Percentiles rank a stretch among this genome's conserved stretches.
Evolutionary conservation across 805 yeast genomes (phyloP).

Genomic region (Sugiyamaella qingdaonensis): DNA sequence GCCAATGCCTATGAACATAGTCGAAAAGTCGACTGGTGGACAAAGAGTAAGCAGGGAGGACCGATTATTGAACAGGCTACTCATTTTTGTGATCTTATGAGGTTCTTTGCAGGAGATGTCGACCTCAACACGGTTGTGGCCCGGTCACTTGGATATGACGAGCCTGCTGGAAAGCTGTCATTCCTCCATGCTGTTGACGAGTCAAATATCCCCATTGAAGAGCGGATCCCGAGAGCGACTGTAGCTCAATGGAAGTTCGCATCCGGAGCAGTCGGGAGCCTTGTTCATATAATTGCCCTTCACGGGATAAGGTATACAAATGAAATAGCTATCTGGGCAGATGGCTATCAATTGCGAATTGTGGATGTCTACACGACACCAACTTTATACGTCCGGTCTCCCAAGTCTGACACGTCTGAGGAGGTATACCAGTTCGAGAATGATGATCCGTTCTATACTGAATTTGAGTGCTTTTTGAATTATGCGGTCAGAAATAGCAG

Average conservation of each 20-base stretch:
- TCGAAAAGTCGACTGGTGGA: slow-evolving; percentile 21
- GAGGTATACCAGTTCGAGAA: slow-evolving; percentile 15
- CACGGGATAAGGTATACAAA: slow-evolving; percentile 20
- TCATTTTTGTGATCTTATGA: slow-evolving; percentile 20
- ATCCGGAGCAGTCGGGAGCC: slow-evolving; percentile 20
- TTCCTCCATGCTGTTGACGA: slow-evolving; percentile 17
- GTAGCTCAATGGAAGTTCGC: slow-evolving; percentile 21
- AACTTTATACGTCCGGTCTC: slow-evolving; percentile 18
- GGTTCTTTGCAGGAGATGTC: slow-evolving; percentile 22
- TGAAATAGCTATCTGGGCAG: slow-evolving; percentile 20
- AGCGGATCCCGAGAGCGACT: slow-evolving; percentile 20
- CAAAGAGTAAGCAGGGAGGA: slow-evolving; percentile 21
- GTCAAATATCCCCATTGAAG: slow-evolving; percentile 14
- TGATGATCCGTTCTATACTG: slow-evolving; percentile 19
- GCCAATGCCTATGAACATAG: slow-evolving; percentile 17
- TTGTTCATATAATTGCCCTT: slow-evolving; percentile 19
- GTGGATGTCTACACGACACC: slow-evolving; percentile 20
- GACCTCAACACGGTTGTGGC: slow-evolving; percentile 15
- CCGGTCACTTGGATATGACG: slow-evolving; percentile 16
- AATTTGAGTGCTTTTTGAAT: slow-evolving; percentile 13
- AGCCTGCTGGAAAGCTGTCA: slow-evolving; percentile 18
- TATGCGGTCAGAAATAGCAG: slow-evolving; percentile 10
- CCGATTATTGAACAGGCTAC: slow-evolving; percentile 24
- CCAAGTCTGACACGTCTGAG: slow-evolving; percentile 12
- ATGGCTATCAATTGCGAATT: slow-evolving; percentile 22